Conservation (phyloP, 768 basidiomycete species). For the Lactarius evosmus region DNA sequence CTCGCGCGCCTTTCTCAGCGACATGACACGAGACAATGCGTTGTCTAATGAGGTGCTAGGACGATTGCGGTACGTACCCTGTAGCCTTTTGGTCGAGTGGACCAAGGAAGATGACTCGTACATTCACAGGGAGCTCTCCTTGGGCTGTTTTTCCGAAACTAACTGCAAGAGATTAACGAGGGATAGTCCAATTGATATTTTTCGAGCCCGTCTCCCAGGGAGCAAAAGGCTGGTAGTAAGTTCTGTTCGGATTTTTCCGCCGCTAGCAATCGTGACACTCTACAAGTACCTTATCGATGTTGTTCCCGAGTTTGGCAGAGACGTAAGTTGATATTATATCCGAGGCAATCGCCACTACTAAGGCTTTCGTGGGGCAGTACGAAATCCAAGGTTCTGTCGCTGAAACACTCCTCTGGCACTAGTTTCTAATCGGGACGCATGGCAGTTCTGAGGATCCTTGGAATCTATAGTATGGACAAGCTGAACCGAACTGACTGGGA, state of each 20-base stretch:
- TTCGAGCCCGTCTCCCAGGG: slow-evolving; percentile 23
- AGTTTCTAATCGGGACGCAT: not conserved
- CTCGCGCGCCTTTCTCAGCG: not conserved
- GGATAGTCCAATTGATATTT: slow-evolving; percentile 23
- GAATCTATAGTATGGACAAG: slow-evolving; percentile 15
- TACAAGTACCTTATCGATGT: slow-evolving; percentile 25
- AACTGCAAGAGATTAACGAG: slow-evolving; percentile 21
- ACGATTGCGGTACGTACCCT: slow-evolving; percentile 14
- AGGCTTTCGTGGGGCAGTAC: not conserved
- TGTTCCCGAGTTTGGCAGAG: slow-evolving; percentile 17
- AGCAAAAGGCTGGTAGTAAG: slow-evolving; percentile 21
- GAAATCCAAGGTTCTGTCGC: slow-evolving; percentile 19
- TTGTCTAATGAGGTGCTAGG: not conserved
- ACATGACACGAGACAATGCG: slow-evolving; percentile 2
- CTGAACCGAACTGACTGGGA: slow-evolving; percentile 20
- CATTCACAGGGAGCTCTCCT: slow-evolving; percentile 19
- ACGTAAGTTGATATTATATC: slow-evolving; percentile 9
- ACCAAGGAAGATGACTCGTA: not conserved
- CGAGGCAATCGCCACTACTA: not conserved
- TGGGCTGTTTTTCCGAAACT: slow-evolving; percentile 19
- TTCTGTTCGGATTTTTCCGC: not conserved
- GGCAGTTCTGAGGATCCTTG: slow-evolving; percentile 13
- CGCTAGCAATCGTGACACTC: not conserved
- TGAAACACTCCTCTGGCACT: not conserved
- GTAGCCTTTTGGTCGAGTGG: not conserved